A percentile compares a stretch with the other conserved stretches of the same genome.
Conservation (phyloP, 2,329 filamentous ascomycete species). For the Teratosphaeria destructans region DNA sequence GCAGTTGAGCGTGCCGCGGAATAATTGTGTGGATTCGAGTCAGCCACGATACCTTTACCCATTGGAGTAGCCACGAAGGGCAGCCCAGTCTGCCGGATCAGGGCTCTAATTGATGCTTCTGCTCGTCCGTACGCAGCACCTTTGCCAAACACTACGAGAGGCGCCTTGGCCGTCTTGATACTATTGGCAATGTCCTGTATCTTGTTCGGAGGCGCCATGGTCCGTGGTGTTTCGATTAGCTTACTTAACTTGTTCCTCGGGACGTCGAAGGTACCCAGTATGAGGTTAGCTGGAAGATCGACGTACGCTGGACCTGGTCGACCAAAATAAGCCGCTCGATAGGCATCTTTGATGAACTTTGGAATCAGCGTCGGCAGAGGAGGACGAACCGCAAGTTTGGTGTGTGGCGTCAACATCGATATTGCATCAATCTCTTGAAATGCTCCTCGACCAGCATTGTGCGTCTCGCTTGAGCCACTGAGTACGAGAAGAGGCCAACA, state of each 20-base stretch:
- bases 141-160: conserved; percentile 46
- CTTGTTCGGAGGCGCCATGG: conserved; percentile 12
- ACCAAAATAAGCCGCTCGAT: conserved; percentile 44
- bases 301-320: conserved; percentile 44
- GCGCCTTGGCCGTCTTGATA: conserved; percentile 39
- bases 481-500: conserved; percentile 46
- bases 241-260: conserved; percentile 18
- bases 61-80: conserved; percentile 50
- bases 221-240: conserved; percentile 30
- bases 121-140: conserved; percentile 45
- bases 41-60: conserved; percentile 48
- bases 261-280: conserved; percentile 30
- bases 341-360: conserved; percentile 40
- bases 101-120: conserved; percentile 33
- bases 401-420: conserved; percentile 42
- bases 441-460: conserved; percentile 41
- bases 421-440: conserved; percentile 51
- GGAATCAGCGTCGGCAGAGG: conserved; percentile 36
- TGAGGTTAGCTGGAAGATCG: conserved; percentile 47
- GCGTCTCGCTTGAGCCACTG: conserved; percentile 44
- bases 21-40: conserved; percentile 43
- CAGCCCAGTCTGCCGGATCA: conserved; percentile 39
- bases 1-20: conserved; percentile 45
- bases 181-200: conserved; percentile 33
- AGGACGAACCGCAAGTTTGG: conserved; percentile 42